These are phyloP conservation scores for Pterocarpus santalinus DNA, from an alignment of 306 rosid species.

Conservation along the genomic window DNA sequence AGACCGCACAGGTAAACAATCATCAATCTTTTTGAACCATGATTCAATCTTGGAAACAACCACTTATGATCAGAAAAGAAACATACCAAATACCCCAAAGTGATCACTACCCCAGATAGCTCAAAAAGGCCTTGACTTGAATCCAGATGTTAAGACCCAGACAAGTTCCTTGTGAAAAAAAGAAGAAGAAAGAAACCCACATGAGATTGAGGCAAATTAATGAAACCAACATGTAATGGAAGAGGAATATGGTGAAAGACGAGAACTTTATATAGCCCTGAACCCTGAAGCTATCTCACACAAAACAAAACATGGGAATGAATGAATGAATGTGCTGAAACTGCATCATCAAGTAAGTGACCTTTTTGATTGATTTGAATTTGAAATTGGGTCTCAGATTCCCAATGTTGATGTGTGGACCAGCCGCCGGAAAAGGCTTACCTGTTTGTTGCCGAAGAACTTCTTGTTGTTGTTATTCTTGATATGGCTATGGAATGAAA, in stretches of 20 bases:
- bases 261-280: conserved; percentile 45
- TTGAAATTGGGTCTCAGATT: conserved; percentile 52
- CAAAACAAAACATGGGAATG: conserved; percentile 6
- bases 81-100: conserved; percentile 45
- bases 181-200: conserved; percentile 9
- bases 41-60: conserved; percentile 28
- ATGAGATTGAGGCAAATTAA: conserved; percentile 27
- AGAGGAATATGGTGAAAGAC: conserved; percentile 51
- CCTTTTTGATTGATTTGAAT: conserved; percentile 37
- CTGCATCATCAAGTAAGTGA: conserved; percentile 30
- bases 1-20: conserved; percentile 9
- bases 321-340: neutral
- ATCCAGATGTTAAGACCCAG: conserved; percentile 41
- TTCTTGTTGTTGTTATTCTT: neutral
- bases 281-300: conserved; percentile 39
- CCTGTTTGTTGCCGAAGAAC: conserved; percentile 27
- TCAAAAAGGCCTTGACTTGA: conserved; percentile 27
- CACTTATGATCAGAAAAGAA: conserved; percentile 31
- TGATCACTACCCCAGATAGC: conserved; percentile 19
- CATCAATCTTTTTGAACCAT: conserved; percentile 1
- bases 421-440: conserved; percentile 38
- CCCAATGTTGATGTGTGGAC: conserved; percentile 50
- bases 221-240: conserved; percentile 55
- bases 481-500: neutral
- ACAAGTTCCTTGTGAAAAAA: neutral